Evolutionary conservation across 768 basidiomycete species (phyloP), one percentile per base, ranked within the genome.

Genomic region (Lactarius evosmus): DNA sequence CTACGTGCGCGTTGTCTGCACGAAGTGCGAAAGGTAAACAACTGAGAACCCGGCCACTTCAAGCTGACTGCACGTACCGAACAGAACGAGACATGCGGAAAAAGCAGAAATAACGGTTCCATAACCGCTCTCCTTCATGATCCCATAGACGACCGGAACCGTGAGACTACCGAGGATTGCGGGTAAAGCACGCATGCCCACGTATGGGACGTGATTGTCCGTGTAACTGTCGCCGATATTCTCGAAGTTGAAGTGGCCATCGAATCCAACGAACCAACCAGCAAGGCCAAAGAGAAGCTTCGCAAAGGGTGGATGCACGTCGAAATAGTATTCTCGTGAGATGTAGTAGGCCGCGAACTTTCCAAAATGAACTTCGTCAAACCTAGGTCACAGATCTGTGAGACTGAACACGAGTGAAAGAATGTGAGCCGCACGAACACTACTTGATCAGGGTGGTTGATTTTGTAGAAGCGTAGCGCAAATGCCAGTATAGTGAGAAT

Each of bases 101-200:
- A 99, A 96, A 1, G 93, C 87, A 7, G 93, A 87, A 63, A 98
- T 85, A 40, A 94, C 77, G 6, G 93, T 91, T 0, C 95, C 94
- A 73, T 96, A 98, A 7, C 97, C 97, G 65, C 90, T 90, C 79
- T 98, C 95, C 75, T 97, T 91, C 97, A 98, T 98, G 75, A 96
- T 98, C 27, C 83, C 89, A 71, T 95, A 99, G 0, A 98, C 87
- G 65, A 98, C 78, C 0, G 95, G 91, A 16, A 98, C 76, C 1
- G 96, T 98, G 30, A 97, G 78, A 77, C 90, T 91, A 55, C 93
- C 93, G 33, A 99, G 80, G 66, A 97, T 83, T 4, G 96, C 97
- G 7, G 95, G 94, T 22, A 98, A 83, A 6, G 91, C 88, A 44
- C 97, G 83, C 85, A 99, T 87, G 67, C 95, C 95, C 58, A 96